Percentiles rank a stretch among this genome's conserved stretches.
These are phyloP conservation scores for Colletotrichum kahawae DNA, from an alignment of 2,329 filamentous ascomycete genomes.

Conservation along the genomic window DNA sequence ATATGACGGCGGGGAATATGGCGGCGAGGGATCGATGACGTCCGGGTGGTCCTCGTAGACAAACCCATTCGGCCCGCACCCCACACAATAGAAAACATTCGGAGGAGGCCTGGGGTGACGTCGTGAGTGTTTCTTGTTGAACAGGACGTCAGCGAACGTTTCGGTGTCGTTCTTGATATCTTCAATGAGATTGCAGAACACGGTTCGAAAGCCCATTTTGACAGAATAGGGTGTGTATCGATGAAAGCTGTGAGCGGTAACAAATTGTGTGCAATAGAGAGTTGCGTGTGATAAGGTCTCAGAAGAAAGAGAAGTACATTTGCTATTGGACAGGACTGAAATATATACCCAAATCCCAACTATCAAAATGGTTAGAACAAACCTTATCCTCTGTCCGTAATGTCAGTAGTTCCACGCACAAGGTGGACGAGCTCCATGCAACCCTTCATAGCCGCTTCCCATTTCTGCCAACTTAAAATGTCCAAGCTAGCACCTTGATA, in stretches of 20 bases:
- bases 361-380: not conserved
- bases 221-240: not conserved
- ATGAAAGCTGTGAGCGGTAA: not conserved
- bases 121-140: not conserved
- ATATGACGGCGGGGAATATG: not conserved
- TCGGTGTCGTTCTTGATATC: not conserved
- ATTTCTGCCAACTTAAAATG: not conserved
- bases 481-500: not conserved
- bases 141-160: accelerated
- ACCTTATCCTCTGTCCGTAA: not conserved
- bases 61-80: accelerated
- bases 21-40: not conserved
- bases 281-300: accelerated
- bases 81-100: accelerated
- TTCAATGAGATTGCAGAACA: not conserved
- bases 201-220: not conserved
- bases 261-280: not conserved
- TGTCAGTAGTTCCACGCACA: not conserved
- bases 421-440: not conserved
- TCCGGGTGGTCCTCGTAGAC: not conserved
- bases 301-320: not conserved
- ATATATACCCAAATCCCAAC: not conserved
- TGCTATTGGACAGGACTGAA: not conserved
- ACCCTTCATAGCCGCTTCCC: not conserved
- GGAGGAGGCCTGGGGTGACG: not conserved